Conservation (phyloP, 2,329 filamentous ascomycete genomes). For the Talaromyces marneffei region DNA sequence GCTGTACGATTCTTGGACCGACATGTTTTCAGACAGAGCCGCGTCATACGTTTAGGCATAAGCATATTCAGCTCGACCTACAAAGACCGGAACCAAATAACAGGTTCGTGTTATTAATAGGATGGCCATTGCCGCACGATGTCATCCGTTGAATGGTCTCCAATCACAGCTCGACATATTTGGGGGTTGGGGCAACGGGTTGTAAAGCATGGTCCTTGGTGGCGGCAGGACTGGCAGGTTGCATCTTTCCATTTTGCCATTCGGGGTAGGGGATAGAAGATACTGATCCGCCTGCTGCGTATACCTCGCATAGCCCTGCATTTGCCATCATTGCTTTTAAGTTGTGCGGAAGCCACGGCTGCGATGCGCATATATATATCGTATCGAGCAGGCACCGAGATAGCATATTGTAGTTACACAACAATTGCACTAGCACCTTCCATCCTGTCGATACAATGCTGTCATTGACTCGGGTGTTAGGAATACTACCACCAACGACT, state of each 20-base stretch:
- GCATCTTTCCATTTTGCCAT: constrained; percentile 1
- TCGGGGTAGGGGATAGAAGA: not conserved
- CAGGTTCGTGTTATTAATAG: not conserved
- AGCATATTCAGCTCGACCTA: not conserved
- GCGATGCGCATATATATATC: not conserved
- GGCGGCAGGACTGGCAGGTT: not conserved
- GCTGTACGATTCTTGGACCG: not conserved
- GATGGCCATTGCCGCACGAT: constrained; percentile 3
- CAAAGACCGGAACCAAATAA: not conserved
- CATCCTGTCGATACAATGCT: not conserved
- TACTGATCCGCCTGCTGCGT: not conserved
- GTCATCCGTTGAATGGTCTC: not conserved
- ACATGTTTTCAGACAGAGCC: constrained; percentile 5
- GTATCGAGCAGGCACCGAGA: not conserved
- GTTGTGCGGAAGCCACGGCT: not conserved
- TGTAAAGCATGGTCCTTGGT: not conserved
- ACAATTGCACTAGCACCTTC: too few species aligned
- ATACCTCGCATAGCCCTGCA: not conserved
- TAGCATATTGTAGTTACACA: not conserved
- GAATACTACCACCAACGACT: too few species aligned
- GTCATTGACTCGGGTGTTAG: too few species aligned
- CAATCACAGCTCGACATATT: constrained; percentile 3
- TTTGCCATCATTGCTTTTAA: not conserved
- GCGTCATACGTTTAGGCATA: constrained; percentile 7
- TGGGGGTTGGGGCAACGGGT: constrained; percentile 2